Conservation (phyloP, 140 eudicot genomes). For the Cichorium intybus region DNA sequence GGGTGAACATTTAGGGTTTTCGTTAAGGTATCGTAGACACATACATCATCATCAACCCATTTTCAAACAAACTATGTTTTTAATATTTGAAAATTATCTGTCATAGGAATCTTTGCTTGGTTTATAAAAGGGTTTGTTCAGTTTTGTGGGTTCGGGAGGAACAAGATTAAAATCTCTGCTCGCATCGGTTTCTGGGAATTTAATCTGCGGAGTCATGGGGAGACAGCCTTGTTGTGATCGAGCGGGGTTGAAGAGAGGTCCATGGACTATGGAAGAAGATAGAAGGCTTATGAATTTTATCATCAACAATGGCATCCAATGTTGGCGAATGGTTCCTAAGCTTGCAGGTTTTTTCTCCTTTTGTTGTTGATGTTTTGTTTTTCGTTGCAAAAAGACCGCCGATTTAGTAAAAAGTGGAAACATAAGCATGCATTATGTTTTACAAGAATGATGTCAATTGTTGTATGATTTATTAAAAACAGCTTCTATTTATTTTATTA, state of each 20-base stretch:
- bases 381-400: not conserved
- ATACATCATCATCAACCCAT: constrained; percentile 2
- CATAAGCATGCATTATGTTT: not conserved
- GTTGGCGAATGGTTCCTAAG: constrained; percentile 84
- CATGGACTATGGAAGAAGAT: constrained; percentile 86
- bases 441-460: not conserved
- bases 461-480: too few relatives aligned
- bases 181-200: not conserved
- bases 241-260: constrained; percentile 80
- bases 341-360: constrained; percentile 54
- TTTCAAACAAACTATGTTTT: constrained; percentile 13
- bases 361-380: not conserved
- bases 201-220: constrained; percentile 43
- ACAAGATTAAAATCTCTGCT: constrained; percentile 6
- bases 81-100: constrained; percentile 17
- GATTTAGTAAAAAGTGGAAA: not conserved
- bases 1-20: constrained; percentile 32
- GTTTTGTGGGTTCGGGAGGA: not conserved
- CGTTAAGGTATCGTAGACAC: constrained; percentile 1
- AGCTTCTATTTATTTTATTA: too few relatives aligned
- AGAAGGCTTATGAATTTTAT: constrained; percentile 58
- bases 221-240: constrained; percentile 86
- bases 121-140: constrained; percentile 30
- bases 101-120: constrained; percentile 33
- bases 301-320: constrained; percentile 64